A percentile compares a stretch with the other conserved stretches of the same genome.
Conservation (phyloP, 441 rosid genomes). For the Jatropha multifida region DNA sequence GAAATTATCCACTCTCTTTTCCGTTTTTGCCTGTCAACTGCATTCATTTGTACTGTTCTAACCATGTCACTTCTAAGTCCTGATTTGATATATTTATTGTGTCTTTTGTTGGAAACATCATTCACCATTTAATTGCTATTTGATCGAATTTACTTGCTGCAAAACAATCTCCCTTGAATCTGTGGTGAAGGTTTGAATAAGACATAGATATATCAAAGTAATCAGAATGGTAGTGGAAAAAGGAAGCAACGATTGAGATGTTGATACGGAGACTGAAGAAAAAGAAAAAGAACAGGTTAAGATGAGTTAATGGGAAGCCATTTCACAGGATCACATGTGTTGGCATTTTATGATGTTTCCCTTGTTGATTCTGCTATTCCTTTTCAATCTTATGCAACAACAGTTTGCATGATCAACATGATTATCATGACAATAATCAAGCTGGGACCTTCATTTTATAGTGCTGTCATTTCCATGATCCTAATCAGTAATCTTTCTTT, state of each 20-base stretch:
- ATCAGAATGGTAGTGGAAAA: not conserved
- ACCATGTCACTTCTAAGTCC: not conserved
- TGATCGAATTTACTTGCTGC: not conserved
- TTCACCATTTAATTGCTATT: not conserved
- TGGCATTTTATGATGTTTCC: not conserved
- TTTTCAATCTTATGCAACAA: not conserved
- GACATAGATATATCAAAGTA: not conserved
- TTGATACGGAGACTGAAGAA: not conserved
- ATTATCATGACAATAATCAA: not conserved
- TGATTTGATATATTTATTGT: not conserved
- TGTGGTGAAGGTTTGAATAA: not conserved
- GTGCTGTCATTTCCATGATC: not conserved
- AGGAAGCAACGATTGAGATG: not conserved
- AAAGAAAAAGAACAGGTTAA: not conserved
- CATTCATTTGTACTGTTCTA: not conserved
- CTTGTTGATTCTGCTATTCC: not conserved
- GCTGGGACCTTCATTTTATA: not conserved
- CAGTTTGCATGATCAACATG: not conserved
- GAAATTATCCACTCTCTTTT: not conserved
- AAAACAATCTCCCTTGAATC: not conserved
- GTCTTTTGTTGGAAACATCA: not conserved
- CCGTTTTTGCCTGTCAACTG: not conserved
- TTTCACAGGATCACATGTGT: not conserved
- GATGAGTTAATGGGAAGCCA: not conserved
- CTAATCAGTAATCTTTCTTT: not conserved